Base-by-base conservation (phyloP, 805 yeast species). In the Cyberlindnera xishuangbannaensis region DNA sequence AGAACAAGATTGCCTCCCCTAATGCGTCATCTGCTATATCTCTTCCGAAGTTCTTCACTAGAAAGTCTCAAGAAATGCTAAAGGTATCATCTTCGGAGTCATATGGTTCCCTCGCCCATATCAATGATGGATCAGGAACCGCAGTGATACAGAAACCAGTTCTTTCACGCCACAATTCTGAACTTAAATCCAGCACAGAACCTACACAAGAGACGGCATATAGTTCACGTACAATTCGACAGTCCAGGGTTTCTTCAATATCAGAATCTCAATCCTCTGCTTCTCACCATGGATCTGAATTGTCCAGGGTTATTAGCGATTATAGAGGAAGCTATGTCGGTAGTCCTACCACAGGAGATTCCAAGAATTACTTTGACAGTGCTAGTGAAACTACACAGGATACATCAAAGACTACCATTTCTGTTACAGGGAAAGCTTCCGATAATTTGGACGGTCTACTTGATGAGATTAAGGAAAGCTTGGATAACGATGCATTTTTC, bases 111-210 rank as follows among this genome's bases (percentile, higher is more conserved):
- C 31, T 52, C 21, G 31, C 51, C 3, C 45, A 40, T 23, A 52
- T 52, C 26, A 52, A 52, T 24, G 57, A 52, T 34, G 53, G 51
- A 3, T 43, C 55, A 7, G 43, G 30, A n/a, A 15, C 25, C 5
- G 30, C 16, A 9, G 22, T 30, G 22, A 15, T 7, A 7, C 30
- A 27, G 12, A 20, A 29, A 15, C 23, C 36, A 14, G 18, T 30
- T 8, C 15, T 30, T 12, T 17, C 30, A 16, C 4, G 28, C 8
- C 37, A 37, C 32, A 42, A 42, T 15, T 46, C 43, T 7, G 45
- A 43, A 28, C 22, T 39, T 12, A 18, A 27, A 17, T 33, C 37
- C 9, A 27, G 27, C 16, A 34, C 36, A 4, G 40, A 38, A 15
- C 17, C 40, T 3, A 39, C 47, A 10, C 55, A 55, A 21, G 47